phyloP scores from a whole-genome alignment of 305 asterid species.

The Fraxinus dipetala region DNA sequence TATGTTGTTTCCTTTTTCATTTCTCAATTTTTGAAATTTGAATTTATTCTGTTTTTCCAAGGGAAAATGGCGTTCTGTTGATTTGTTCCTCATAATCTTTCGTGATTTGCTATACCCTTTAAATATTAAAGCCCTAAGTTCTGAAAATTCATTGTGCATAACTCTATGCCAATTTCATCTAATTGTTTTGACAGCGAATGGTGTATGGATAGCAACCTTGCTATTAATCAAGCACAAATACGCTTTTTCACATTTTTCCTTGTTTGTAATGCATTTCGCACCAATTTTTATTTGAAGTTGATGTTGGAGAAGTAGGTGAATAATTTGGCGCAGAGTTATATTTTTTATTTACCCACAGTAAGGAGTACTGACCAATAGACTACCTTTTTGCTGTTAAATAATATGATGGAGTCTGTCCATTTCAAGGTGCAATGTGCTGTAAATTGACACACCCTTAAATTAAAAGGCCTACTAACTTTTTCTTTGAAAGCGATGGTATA shows the following conservation, averaged over 20 bases:
- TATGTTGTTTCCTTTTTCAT: not conserved
- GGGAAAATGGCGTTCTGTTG: not conserved
- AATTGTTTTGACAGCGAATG: not conserved
- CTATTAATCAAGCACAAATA: not conserved
- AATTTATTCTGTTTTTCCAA: not conserved
- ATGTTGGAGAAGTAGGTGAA: not conserved
- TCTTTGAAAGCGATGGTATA: not conserved
- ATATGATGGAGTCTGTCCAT: not conserved
- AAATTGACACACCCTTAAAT: not conserved
- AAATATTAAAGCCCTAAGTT: not conserved
- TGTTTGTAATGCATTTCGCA: not conserved
- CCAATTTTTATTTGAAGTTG: not conserved
- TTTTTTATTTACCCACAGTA: not conserved
- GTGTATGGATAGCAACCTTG: not conserved
- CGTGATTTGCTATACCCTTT: not conserved
- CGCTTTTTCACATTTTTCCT: not conserved
- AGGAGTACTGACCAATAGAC: not conserved
- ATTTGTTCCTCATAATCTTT: not conserved
- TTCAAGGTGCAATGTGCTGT: not conserved
- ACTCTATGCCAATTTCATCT: not conserved
- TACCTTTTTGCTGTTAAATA: not conserved
- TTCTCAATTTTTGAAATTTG: constrained; percentile 3
- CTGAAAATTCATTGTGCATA: not conserved
- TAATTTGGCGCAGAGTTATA: not conserved
- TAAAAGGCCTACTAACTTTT: not conserved